Conservation (phyloP, 257 asterid genomes). For the Nicotiana otophora region DNA sequence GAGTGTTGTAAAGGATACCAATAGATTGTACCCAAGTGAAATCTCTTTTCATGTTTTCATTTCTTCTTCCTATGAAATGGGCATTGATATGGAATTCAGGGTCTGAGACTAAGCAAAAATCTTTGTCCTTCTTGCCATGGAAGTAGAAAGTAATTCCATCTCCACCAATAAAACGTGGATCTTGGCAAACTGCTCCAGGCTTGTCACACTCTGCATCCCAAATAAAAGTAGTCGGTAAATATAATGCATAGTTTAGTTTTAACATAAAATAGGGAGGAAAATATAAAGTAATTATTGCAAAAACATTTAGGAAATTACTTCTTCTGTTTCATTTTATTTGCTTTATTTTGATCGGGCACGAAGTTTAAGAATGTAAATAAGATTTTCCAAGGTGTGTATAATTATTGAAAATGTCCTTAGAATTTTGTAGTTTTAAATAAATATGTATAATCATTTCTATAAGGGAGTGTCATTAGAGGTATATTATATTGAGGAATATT, state of each 20-base stretch:
- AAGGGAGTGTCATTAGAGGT: no score
- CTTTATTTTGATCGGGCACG: no score
- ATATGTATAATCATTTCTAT: no score
- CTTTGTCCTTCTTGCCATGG: constrained; percentile 1
- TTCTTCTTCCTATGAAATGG: constrained; percentile 1
- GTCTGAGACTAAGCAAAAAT: constrained; percentile 5
- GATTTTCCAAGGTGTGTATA: no score
- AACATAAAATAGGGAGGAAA: neutral
- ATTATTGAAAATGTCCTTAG: no score
- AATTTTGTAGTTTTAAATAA: no score
- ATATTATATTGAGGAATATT: no score
- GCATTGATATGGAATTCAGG: constrained; percentile 7
- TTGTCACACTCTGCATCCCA: constrained; percentile 2
- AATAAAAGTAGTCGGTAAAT: neutral
- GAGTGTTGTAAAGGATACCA: neutral
- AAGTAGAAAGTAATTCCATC: neutral
- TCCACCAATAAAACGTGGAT: constrained; percentile 6
- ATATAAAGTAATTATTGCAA: neutral
- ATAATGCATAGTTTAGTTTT: neutral
- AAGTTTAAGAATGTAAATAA: no score
- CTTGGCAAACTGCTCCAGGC: constrained; percentile 13
- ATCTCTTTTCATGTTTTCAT: neutral
- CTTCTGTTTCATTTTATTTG: no score
- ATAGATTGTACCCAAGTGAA: constrained; percentile 8
- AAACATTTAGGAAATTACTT: neutral